phyloP scores from a whole-genome alignment of 495 filamentous ascomycete genomes.

The Podospora bellae-mahoneyi region DNA sequence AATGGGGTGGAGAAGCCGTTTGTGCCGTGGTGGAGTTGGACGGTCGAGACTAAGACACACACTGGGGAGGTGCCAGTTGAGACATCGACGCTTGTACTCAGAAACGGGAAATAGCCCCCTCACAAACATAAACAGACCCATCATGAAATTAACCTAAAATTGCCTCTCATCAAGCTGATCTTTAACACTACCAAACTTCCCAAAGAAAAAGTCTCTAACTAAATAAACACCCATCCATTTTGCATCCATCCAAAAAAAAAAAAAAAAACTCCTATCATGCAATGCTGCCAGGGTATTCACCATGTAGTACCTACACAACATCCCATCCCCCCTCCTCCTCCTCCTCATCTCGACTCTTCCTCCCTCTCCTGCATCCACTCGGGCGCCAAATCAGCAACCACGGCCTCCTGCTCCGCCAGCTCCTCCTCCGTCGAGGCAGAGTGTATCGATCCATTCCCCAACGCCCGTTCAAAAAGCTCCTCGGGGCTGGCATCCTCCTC shows the following conservation, averaged over 20 bases:
- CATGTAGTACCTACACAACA: not conserved
- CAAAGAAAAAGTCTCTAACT: not conserved
- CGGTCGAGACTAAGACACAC: no score
- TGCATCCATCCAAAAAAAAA: not conserved
- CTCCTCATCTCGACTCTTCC: not conserved
- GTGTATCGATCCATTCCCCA: not conserved
- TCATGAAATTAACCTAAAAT: no score
- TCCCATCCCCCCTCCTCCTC: not conserved
- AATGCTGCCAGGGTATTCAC: not conserved
- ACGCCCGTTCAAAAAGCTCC: conserved; percentile 2
- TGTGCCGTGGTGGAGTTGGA: no score
- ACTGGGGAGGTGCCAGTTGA: no score
- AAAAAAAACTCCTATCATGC: not conserved
- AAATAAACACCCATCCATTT: not conserved
- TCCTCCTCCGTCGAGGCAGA: not conserved
- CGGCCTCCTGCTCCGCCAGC: conserved; percentile 6
- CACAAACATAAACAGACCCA: no score
- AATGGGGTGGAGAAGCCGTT: no score
- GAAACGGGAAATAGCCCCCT: no score
- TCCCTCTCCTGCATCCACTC: conserved; percentile 11
- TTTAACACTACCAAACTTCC: no score
- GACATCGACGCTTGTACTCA: no score
- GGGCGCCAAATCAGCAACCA: conserved; percentile 8
- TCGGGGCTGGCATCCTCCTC: not conserved
- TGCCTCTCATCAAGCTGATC: no score